A percentile compares a stretch with the other conserved stretches of the same genome.
These are phyloP conservation scores for Cyphellophora europaea DNA, from an alignment of 2,329 filamentous ascomycete genomes.

Conservation along the genomic window DNA sequence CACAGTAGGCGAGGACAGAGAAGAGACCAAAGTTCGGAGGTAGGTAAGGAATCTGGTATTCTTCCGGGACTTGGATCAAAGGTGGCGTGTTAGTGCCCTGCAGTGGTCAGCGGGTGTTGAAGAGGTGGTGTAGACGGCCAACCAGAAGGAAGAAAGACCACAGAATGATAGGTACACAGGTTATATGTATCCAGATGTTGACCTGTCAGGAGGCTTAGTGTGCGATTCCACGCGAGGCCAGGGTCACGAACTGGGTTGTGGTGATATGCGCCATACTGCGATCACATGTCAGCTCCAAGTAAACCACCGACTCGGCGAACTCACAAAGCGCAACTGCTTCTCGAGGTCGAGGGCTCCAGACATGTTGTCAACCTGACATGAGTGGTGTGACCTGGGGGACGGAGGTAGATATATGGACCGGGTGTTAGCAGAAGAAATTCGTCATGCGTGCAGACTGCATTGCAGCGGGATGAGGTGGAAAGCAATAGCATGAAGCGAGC, in stretches of 20 bases:
- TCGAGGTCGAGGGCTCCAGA: constrained; percentile 46
- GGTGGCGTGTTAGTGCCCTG: constrained; percentile 49
- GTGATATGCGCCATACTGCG: constrained; percentile 58
- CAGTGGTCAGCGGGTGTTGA: constrained; percentile 6
- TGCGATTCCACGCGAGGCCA: constrained; percentile 9
- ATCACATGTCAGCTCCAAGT: constrained; percentile 13
- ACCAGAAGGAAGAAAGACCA: constrained; percentile 52
- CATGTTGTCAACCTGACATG: too few relatives aligned
- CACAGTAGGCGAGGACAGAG: constrained; percentile 54
- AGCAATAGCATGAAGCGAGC: too few relatives aligned
- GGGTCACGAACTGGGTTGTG: constrained; percentile 46
- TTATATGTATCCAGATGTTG: constrained; percentile 55
- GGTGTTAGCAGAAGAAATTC: too few relatives aligned
- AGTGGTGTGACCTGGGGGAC: too few relatives aligned
- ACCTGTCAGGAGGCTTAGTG: constrained; percentile 33
- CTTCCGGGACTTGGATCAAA: constrained; percentile 44
- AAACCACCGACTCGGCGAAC: too few relatives aligned
- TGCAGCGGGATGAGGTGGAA: too few relatives aligned
- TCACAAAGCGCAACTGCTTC: constrained; percentile 57
- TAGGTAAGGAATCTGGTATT: constrained; percentile 46
- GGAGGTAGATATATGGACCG: too few relatives aligned
- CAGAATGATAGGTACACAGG: constrained; percentile 53
- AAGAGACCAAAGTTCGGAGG: constrained; percentile 52
- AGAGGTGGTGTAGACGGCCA: too few relatives aligned
- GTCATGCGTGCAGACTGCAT: too few relatives aligned